These are phyloP conservation scores for Gomphus bonarii DNA, from an alignment of 1,284 basidiomycete genomes.

Conservation along the genomic window DNA sequence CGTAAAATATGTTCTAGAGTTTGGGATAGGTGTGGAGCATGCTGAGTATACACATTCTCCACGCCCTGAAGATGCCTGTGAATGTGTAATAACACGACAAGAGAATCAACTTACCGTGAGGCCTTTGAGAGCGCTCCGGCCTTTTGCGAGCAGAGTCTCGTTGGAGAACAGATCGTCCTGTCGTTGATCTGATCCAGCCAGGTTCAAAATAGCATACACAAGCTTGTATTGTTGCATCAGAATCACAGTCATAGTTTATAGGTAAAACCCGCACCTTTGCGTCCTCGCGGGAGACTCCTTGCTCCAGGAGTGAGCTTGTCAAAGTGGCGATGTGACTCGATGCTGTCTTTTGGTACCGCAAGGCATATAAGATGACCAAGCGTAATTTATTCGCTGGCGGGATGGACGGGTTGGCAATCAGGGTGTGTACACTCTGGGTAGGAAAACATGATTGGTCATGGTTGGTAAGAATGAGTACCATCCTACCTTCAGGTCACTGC, in stretches of 20 bases:
- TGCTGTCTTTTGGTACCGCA: conserved; percentile 92
- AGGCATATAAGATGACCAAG: conserved; percentile 87
- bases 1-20: conserved; percentile 87
- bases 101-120: conserved; percentile 53
- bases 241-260: neutral
- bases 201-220: conserved; percentile 88
- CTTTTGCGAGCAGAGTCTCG: conserved; percentile 90
- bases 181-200: conserved; percentile 91
- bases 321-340: conserved; percentile 76
- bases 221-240: conserved; percentile 40
- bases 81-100: neutral
- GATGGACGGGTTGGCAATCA: conserved; percentile 61
- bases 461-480: neutral
- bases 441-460: neutral
- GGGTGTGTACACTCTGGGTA: conserved; percentile 68
- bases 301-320: conserved; percentile 72
- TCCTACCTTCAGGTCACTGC: conserved; percentile 76
- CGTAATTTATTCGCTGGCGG: conserved; percentile 80
- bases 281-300: conserved; percentile 77
- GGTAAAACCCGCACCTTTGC: conserved; percentile 50
- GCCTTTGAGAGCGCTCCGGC: conserved; percentile 90
- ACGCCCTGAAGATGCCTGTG: conserved; percentile 60
- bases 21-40: conserved; percentile 87
- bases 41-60: conserved; percentile 99
- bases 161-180: conserved; percentile 98